Evolutionary conservation across 192 early-diverging fungal genomes (phyloP).

Genomic region (Paraglomus occultum): DNA sequence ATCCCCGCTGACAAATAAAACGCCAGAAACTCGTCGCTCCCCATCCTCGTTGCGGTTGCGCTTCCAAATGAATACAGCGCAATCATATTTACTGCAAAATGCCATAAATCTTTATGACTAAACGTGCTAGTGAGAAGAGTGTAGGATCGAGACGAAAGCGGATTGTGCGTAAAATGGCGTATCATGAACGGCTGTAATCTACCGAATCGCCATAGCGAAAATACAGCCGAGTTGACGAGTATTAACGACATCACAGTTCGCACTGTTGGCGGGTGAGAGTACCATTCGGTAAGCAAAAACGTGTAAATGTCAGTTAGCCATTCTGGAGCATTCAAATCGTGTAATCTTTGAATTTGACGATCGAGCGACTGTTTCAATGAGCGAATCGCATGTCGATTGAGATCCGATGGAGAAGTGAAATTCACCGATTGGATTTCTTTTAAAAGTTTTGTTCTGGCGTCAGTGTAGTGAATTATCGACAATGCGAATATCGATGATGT

Average conservation of each 20-base stretch:
- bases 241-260: constrained; percentile 52
- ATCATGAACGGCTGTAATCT: constrained; percentile 67
- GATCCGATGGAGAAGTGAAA: constrained; percentile 33
- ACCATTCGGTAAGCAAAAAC: constrained; percentile 36
- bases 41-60: constrained; percentile 48
- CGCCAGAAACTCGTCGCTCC: constrained; percentile 69
- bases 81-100: constrained; percentile 81
- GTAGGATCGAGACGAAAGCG: constrained; percentile 59
- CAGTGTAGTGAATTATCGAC: constrained; percentile 39
- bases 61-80: constrained; percentile 69
- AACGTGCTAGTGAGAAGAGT: constrained; percentile 81
- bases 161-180: constrained; percentile 76
- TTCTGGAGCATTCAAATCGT: constrained; percentile 37
- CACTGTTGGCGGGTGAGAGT: constrained; percentile 30
- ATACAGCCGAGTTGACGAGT: constrained; percentile 72
- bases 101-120: constrained; percentile 70
- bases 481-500: constrained; percentile 38
- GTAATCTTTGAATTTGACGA: constrained; percentile 33
- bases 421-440: constrained; percentile 36
- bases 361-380: constrained; percentile 32
- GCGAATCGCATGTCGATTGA: constrained; percentile 27
- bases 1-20: constrained; percentile 76
- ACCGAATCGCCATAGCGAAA: constrained; percentile 70
- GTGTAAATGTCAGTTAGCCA: constrained; percentile 38
- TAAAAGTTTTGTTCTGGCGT: constrained; percentile 32